Conservation (phyloP, 2,329 filamentous ascomycete genomes). For the Scorias spongiosa region DNA sequence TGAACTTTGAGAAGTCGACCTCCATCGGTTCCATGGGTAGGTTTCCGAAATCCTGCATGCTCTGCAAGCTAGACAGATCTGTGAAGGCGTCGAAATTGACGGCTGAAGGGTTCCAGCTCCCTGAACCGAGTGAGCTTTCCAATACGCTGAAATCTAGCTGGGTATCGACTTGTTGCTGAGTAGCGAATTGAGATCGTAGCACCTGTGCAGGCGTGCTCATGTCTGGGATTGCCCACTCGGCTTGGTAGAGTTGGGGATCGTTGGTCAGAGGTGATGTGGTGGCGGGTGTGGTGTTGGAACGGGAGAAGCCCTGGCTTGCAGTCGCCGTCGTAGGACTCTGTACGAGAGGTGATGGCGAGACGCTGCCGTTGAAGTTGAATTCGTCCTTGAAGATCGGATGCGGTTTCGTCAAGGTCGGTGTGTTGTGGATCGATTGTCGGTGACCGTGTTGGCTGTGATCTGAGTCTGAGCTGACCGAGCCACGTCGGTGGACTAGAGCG, state of each 20-base stretch:
- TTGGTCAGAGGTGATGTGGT: conserved; percentile 9
- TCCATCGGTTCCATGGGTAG: conserved; percentile 11
- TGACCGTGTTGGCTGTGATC: conserved; percentile 33
- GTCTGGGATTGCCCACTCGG: conserved; percentile 12
- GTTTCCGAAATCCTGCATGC: background rate
- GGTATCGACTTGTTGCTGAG: background rate
- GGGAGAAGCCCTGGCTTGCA: conserved; percentile 3
- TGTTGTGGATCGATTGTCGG: conserved; percentile 19
- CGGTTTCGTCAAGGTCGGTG: conserved; percentile 19
- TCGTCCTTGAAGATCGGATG: conserved; percentile 10
- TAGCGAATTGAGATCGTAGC: background rate
- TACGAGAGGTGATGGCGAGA: conserved; percentile 12
- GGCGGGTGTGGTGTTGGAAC: conserved; percentile 12
- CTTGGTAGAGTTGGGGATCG: conserved; percentile 17
- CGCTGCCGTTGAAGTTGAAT: conserved; percentile 15
- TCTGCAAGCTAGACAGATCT: background rate
- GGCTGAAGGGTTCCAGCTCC: background rate
- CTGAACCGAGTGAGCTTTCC: background rate
- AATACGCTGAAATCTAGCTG: background rate
- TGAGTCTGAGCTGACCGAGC: conserved; percentile 42
- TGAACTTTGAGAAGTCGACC: conserved; percentile 16
- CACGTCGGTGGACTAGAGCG: conserved; percentile 35
- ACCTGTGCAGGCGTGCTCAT: background rate
- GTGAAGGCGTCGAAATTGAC: background rate
- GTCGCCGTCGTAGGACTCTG: conserved; percentile 11